phyloP scores from a whole-genome alignment of 2,329 filamentous ascomycete genomes.

The Colletotrichum navitas region DNA sequence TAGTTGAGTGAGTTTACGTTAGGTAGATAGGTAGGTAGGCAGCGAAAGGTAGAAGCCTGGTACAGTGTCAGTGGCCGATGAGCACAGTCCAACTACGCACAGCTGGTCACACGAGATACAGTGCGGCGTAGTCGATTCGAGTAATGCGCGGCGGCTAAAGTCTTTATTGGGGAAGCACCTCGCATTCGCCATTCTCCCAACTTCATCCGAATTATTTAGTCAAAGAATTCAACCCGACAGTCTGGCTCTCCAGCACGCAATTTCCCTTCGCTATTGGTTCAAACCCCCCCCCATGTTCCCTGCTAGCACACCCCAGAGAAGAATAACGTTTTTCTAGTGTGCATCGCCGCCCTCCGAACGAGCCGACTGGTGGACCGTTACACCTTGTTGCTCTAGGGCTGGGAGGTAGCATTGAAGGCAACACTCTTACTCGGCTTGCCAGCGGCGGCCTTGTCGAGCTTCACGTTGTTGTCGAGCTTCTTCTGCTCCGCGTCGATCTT shows the following conservation, averaged over 20 bases:
- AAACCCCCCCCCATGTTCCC: not conserved
- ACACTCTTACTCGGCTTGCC: conserved; percentile 54
- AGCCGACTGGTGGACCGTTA: not conserved
- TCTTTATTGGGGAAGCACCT: not conserved
- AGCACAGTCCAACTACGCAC: not conserved
- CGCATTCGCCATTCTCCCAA: conserved; percentile 5
- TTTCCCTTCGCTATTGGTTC: conserved; percentile 24
- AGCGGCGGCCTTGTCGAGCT: conserved; percentile 51
- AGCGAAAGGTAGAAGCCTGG: conserved; percentile 14
- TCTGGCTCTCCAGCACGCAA: conserved; percentile 27
- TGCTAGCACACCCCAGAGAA: conserved; percentile 4
- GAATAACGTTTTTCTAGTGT: not conserved
- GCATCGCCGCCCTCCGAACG: not conserved
- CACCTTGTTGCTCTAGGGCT: conserved; percentile 4
- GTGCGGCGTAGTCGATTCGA: not conserved
- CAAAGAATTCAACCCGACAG: conserved; percentile 30
- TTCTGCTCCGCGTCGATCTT: conserved; percentile 61
- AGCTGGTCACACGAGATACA: not conserved
- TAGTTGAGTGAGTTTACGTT: conserved; percentile 15
- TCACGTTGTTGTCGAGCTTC: conserved; percentile 67
- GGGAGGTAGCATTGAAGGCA: conserved; percentile 49
- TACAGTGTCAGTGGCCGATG: conserved; percentile 5
- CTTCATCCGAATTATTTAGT: conserved; percentile 33
- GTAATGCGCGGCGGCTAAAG: not conserved
- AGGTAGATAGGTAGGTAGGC: too few relatives aligned